Percentiles rank a stretch among this genome's conserved stretches.
These are phyloP conservation scores for Candida awuae DNA, from an alignment of 805 yeast species.

Conservation along the genomic window DNA sequence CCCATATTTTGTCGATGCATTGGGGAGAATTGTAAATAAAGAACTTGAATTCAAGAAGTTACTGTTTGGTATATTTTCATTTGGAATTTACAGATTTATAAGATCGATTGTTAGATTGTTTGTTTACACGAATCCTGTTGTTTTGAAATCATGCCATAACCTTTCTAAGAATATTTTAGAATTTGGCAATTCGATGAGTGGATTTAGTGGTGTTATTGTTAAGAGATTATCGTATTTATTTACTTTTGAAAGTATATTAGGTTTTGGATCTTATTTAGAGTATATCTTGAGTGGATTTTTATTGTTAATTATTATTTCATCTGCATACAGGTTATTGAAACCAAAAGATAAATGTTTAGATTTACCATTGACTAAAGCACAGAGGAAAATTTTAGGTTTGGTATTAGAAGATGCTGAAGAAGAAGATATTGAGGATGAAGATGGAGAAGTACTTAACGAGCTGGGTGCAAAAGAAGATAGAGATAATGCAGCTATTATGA, in stretches of 20 bases:
- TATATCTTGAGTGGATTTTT: slow-evolving; percentile 22
- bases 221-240: slow-evolving; percentile 4
- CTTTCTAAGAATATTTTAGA: background rate
- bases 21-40: slow-evolving; percentile 36
- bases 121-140: slow-evolving; percentile 6
- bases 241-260: slow-evolving; percentile 4
- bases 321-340: slow-evolving; percentile 27
- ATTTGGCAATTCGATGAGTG: background rate
- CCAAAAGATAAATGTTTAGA: slow-evolving; percentile 45
- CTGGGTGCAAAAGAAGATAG: slow-evolving; percentile 2
- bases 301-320: slow-evolving; percentile 23
- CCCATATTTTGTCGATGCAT: slow-evolving; percentile 32
- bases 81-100: slow-evolving; percentile 27
- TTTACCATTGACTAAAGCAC: slow-evolving; percentile 39
- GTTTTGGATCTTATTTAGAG: slow-evolving; percentile 10
- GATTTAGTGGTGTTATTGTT: no score
- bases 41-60: slow-evolving; percentile 31
- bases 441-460: slow-evolving; percentile 6
- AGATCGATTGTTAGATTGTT: slow-evolving; percentile 19
- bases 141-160: background rate
- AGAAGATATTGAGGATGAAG: background rate
- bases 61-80: slow-evolving; percentile 23
- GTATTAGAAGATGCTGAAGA: slow-evolving; percentile 10
- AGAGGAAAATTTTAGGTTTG: slow-evolving; percentile 40
- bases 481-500: slow-evolving; percentile 3